These are phyloP conservation scores for Microglena sp. DNA, from an alignment of 139 green algal species.

Conservation along the genomic window DNA sequence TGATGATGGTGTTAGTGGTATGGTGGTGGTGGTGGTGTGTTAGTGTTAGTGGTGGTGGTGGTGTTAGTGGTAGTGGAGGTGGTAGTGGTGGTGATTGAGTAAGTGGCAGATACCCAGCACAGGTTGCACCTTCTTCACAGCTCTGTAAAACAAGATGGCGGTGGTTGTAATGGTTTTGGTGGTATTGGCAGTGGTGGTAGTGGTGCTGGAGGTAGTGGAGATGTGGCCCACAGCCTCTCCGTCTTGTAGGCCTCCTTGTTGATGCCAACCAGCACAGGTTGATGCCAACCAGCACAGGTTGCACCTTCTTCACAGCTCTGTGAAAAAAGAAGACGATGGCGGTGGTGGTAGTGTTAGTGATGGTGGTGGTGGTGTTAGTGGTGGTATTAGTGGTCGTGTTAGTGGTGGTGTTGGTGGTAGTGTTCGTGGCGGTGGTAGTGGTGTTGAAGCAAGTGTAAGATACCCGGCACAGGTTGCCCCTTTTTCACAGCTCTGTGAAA, in stretches of 20 bases:
- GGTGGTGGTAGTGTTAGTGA: background rate
- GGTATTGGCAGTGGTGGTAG: no score
- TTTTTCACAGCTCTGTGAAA: no score
- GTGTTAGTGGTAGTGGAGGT: background rate
- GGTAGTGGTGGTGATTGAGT: background rate
- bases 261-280: background rate
- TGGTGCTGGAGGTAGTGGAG: no score
- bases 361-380: background rate
- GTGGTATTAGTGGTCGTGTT: background rate
- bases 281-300: background rate
- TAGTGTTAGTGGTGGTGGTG: background rate
- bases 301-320: conserved; percentile 55
- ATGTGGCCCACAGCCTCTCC: no score
- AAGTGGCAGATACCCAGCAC: background rate
- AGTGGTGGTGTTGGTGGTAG: background rate
- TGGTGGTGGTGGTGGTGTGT: background rate
- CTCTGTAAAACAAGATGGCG: no score
- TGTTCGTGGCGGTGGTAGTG: background rate
- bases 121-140: background rate
- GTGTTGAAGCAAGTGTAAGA: background rate
- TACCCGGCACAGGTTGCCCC: background rate
- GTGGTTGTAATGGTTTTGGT: no score
- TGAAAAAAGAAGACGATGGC: no score
- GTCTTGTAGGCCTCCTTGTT: background rate
- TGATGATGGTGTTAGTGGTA: background rate